Percentiles rank a stretch among this genome's conserved stretches.
Evolutionary conservation across 1,284 basidiomycete species (phyloP).

Genomic region (Microbotryum intermedium): DNA sequence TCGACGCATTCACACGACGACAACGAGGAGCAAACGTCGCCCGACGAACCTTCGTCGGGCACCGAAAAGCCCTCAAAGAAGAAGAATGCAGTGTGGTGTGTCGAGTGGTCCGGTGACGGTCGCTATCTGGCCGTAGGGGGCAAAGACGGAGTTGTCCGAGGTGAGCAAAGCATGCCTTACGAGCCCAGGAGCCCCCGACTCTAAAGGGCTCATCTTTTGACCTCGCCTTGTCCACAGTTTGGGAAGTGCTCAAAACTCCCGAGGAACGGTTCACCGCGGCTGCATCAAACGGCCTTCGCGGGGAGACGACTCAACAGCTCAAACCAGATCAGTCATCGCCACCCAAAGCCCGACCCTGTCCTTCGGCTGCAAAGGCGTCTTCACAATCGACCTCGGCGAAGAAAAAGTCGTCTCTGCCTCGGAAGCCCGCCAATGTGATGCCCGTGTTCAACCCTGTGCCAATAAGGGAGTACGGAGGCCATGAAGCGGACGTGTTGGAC

Average conservation of each 20-base stretch:
- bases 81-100: conserved; percentile 36
- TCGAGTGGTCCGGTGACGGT: conserved; percentile 38
- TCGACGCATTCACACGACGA: conserved; percentile 4
- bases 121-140: conserved; percentile 39
- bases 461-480: conserved; percentile 35
- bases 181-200: background rate
- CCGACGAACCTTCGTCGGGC: background rate
- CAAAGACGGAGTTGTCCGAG: conserved; percentile 37
- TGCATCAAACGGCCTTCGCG: background rate
- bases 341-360: background rate
- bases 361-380: background rate
- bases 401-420: background rate
- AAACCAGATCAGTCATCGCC: background rate
- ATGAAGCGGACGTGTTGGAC: conserved; percentile 39
- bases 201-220: background rate
- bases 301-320: background rate
- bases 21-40: background rate
- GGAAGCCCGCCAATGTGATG: conserved; percentile 3
- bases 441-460: conserved; percentile 33
- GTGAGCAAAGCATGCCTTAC: conserved; percentile 1
- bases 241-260: conserved; percentile 27
- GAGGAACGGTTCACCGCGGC: conserved; percentile 4
- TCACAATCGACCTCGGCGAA: background rate
- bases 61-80: conserved; percentile 5
- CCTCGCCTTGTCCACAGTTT: conserved; percentile 13